A percentile compares a stretch with the other conserved stretches of the same genome.
These are phyloP conservation scores for Aspergillus fumigatus DNA, from an alignment of 2,329 filamentous ascomycete species.

Conservation along the genomic window DNA sequence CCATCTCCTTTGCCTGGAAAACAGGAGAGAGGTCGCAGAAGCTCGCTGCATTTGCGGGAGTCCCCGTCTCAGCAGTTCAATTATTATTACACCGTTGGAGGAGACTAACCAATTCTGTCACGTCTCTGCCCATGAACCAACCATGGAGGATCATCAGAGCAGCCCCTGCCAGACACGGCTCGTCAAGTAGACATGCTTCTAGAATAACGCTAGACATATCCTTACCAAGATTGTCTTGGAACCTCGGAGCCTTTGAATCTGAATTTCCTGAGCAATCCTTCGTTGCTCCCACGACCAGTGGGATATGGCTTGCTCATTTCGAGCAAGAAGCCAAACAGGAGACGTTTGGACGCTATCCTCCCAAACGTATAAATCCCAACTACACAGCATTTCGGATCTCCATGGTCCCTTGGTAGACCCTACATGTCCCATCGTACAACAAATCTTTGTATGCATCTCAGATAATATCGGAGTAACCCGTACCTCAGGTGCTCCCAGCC, in stretches of 20 bases:
- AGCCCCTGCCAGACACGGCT: slow-evolving; percentile 10
- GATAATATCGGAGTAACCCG: not conserved
- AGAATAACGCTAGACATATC: slow-evolving; percentile 8
- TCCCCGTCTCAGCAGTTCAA: not conserved
- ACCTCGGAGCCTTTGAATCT: not conserved
- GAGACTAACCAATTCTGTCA: slow-evolving; percentile 2
- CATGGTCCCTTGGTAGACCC: too few relatives aligned
- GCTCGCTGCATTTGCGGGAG: slow-evolving; percentile 1
- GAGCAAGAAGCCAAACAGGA: not conserved
- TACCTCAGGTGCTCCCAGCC: not conserved
- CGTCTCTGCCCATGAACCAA: not conserved
- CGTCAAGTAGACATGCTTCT: slow-evolving; percentile 8
- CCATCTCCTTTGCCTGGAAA: not conserved
- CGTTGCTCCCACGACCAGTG: not conserved
- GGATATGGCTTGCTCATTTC: not conserved
- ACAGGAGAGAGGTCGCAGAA: not conserved
- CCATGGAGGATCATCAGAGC: slow-evolving; percentile 14
- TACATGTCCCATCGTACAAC: not conserved
- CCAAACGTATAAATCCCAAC: not conserved
- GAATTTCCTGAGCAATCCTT: not conserved
- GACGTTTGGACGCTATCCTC: not conserved
- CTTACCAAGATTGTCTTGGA: not conserved
- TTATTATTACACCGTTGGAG: slow-evolving; percentile 1
- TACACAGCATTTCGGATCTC: not conserved
- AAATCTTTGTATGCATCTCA: not conserved